A percentile compares a stretch with the other conserved stretches of the same genome.
phyloP scores from a whole-genome alignment of 345 rosid genomes.

The Salix suchowensis region DNA sequence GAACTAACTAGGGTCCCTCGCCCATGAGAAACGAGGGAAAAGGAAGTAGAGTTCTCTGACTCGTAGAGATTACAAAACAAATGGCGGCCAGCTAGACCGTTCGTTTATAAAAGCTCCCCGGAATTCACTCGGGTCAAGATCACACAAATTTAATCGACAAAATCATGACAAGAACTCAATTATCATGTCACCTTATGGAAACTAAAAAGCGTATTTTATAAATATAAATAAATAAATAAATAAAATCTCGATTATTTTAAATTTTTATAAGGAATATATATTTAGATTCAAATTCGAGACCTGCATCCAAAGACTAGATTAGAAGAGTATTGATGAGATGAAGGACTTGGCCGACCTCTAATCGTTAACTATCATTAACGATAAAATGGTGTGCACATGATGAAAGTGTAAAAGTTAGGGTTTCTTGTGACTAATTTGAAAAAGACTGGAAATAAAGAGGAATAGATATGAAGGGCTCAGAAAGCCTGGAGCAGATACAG shows the following conservation, averaged over 20 bases:
- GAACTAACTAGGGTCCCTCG: neutral
- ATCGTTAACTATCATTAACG: neutral
- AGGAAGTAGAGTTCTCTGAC: neutral
- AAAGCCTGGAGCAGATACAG: constrained; percentile 2
- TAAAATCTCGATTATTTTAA: fast-evolving
- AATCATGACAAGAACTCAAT: neutral
- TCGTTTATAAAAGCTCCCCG: no score
- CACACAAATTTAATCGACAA: neutral
- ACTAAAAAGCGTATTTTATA: no score
- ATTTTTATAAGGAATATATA: no score
- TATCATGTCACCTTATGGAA: no score
- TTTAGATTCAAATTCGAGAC: fast-evolving
- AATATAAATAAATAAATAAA: fast-evolving
- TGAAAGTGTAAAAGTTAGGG: neutral
- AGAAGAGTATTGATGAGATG: neutral
- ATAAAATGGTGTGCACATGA: neutral
- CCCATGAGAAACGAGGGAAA: neutral
- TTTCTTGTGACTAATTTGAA: neutral
- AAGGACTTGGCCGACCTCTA: neutral
- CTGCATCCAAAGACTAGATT: no score
- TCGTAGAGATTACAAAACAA: neutral
- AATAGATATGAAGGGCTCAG: neutral
- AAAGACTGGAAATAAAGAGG: neutral
- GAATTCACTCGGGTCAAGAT: no score
- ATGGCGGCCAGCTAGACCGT: neutral